Evolutionary conservation across 2,329 filamentous ascomycete genomes (phyloP).

Genomic region (Neonectria faginata): DNA sequence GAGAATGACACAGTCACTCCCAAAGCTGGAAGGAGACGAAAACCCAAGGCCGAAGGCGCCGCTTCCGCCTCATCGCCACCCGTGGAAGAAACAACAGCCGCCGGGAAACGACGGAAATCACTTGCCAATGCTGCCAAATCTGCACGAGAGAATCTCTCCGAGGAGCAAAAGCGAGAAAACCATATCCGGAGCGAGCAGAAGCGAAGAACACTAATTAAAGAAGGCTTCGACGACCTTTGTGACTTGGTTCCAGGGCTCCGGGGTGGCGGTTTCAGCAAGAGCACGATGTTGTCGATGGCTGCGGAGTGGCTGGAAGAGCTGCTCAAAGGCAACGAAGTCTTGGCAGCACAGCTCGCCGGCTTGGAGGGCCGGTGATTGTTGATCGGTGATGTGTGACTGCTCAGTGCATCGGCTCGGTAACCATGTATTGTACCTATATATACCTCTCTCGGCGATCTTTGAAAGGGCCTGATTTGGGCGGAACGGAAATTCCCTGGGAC

Average conservation of each 20-base stretch:
- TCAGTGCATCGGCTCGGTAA: constrained; percentile 5
- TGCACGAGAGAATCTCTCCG: constrained; percentile 77
- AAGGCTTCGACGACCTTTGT: constrained; percentile 84
- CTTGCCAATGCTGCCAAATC: constrained; percentile 56
- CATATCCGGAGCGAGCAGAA: constrained; percentile 92
- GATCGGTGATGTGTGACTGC: constrained; percentile 25
- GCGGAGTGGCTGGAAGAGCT: constrained; percentile 83
- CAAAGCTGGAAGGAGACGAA: constrained; percentile 58
- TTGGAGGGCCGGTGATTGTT: constrained; percentile 42
- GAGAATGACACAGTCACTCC: constrained; percentile 51
- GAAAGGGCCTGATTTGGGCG: constrained; percentile 31
- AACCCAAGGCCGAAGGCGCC: constrained; percentile 58
- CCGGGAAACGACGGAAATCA: constrained; percentile 65
- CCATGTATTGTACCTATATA: constrained; percentile 27
- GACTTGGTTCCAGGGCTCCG: constrained; percentile 80
- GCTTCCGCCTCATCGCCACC: constrained; percentile 48
- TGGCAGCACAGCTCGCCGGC: constrained; percentile 65
- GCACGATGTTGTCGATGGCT: constrained; percentile 79
- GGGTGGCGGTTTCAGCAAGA: constrained; percentile 84
- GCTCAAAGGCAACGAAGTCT: constrained; percentile 72
- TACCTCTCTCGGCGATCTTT: constrained; percentile 31
- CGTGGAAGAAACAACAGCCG: constrained; percentile 51
- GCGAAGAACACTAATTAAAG: constrained; percentile 81
- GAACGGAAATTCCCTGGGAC: constrained; percentile 30
- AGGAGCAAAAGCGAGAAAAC: constrained; percentile 86